Evolutionary conservation across 2,329 filamentous ascomycete genomes (phyloP), one percentile per base, ranked within the genome.

Genomic region (Aureobasidium sp.): DNA sequence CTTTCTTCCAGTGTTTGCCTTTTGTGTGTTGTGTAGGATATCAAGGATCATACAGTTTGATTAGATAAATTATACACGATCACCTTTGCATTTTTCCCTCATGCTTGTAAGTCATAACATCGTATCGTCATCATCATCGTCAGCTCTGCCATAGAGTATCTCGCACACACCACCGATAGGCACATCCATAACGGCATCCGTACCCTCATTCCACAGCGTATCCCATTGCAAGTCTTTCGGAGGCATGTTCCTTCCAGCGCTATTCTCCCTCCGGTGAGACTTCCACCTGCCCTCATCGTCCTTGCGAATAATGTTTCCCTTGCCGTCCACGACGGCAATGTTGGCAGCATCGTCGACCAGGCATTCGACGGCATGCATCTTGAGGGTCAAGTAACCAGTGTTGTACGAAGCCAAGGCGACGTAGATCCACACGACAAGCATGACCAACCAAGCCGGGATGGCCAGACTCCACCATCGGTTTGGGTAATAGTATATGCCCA

Each of bases 391-490:
- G 63, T 93, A 89, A 67, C 90, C 89, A 0, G 88, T 88, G 73
- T 99, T 99, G 74, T 96, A 97, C 49, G 84, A 82, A 49, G 92
- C 91, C 37, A 99, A 83, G 42, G 94, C 94, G 10, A 96, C 85
- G 75, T 96, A 99, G 64, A 96, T 95, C 76, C 95, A 99, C 27
- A 94, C 81, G 35, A 97, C 79, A 47, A 86, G 76, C 81, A 94
- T 92, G 60, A 96, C 92, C 33, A 96, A 78, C 78, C 91, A 97
- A 6, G 89, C 87, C 0, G 94, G 94, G 15, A 96, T 85, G 1
- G 94, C 94, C 21, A 99, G 82, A 50, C 89, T 90, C 94, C 94
- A 99, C 94, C 94, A 99, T 50, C 94, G 85, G 73, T 96, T 91
- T 1, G 94, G 94, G 69, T 96, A 99, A 79, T 97, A 97, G 76